These are phyloP conservation scores for Lichtheimia ornata DNA, from an alignment of 371 early-diverging fungal genomes.

Conservation along the genomic window DNA sequence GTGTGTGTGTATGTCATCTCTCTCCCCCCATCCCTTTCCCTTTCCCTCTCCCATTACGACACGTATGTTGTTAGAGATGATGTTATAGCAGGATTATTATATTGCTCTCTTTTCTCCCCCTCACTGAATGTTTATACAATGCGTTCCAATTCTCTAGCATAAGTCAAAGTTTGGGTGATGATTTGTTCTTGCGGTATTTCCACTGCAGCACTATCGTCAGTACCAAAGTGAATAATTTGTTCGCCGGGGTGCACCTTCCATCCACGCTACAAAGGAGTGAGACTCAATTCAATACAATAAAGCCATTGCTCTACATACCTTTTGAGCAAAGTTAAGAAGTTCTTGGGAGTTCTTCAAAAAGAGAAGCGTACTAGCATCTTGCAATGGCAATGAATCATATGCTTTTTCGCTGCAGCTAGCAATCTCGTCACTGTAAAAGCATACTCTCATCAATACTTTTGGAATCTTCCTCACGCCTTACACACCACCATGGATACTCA, in stretches of 20 bases:
- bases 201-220: constrained; percentile 57
- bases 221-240: constrained; percentile 80
- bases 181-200: constrained; percentile 84
- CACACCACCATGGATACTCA: constrained; percentile 24
- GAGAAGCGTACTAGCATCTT: constrained; percentile 86
- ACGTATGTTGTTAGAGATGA: no score
- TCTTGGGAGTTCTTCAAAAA: constrained; percentile 83
- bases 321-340: constrained; percentile 75
- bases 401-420: constrained; percentile 94
- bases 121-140: constrained; percentile 73
- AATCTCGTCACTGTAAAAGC: constrained; percentile 78
- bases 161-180: constrained; percentile 81
- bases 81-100: background rate
- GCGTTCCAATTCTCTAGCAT: constrained; percentile 94
- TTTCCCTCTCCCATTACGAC: no score
- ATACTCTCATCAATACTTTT: background rate
- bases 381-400: constrained; percentile 81
- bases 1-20: no score
- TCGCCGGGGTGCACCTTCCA: constrained; percentile 86
- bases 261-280: constrained; percentile 53
- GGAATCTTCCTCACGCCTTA: background rate
- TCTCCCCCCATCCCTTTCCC: no score
- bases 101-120: background rate
- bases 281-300: constrained; percentile 2
- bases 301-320: constrained; percentile 42